Evolutionary conservation across 2,329 filamentous ascomycete genomes (phyloP).

Genomic region (Graphilbum ipis-grandicollis): DNA sequence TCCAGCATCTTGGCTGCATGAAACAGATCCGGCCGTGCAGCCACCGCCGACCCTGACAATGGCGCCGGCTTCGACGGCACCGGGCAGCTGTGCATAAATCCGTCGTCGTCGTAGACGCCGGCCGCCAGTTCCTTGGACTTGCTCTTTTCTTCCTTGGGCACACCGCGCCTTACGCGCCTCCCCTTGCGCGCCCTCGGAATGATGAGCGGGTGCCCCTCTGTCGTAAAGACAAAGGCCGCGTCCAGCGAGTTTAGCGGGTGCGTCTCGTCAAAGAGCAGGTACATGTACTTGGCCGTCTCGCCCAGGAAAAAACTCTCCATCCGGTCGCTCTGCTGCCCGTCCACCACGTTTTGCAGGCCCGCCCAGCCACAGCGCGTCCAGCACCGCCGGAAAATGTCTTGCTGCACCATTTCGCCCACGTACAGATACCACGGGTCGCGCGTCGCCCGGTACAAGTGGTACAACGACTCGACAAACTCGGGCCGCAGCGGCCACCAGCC

Average conservation of each 20-base stretch:
- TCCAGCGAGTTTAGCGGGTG: slow-evolving; percentile 83
- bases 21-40: slow-evolving; percentile 66
- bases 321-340: slow-evolving; percentile 73
- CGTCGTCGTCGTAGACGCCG: slow-evolving; percentile 20
- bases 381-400: slow-evolving; percentile 75
- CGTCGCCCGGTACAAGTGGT: slow-evolving; percentile 87
- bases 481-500: slow-evolving; percentile 92
- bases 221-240: slow-evolving; percentile 81
- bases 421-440: slow-evolving; percentile 92
- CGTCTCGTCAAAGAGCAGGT: slow-evolving; percentile 68
- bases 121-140: neutral
- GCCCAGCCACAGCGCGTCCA: slow-evolving; percentile 89
- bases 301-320: slow-evolving; percentile 99
- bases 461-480: slow-evolving; percentile 94
- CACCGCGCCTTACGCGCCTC: too few relatives aligned
- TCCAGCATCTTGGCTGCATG: slow-evolving; percentile 76
- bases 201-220: slow-evolving; percentile 84
- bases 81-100: slow-evolving; percentile 48
- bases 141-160: neutral
- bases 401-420: slow-evolving; percentile 86
- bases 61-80: slow-evolving; percentile 38
- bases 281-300: slow-evolving; percentile 92
- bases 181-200: slow-evolving; percentile 34
- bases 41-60: slow-evolving; percentile 62
- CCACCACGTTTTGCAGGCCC: slow-evolving; percentile 65